Conservation (phyloP, 2,329 filamentous ascomycete species). For the Thermomyces lanuginosus region DNA sequence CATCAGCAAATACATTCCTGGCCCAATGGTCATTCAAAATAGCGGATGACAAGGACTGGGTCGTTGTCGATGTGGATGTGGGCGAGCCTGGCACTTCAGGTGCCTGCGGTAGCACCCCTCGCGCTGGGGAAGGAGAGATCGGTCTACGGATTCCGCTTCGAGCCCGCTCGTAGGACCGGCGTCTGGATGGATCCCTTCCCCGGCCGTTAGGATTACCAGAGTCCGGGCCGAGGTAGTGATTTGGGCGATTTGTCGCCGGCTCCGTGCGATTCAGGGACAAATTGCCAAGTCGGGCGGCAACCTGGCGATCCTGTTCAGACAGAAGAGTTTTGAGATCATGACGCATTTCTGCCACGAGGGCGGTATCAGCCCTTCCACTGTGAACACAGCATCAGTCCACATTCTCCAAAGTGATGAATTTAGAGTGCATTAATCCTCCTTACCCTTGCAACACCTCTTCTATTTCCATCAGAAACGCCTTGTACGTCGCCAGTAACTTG, state of each 20-base stretch:
- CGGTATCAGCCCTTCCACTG: conserved; percentile 14
- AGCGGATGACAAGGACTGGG: conserved; percentile 15
- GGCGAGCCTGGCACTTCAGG: conserved; percentile 21
- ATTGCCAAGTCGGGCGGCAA: conserved; percentile 13
- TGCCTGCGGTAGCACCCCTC: conserved; percentile 12
- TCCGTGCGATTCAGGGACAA: conserved; percentile 12
- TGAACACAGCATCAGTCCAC: conserved; percentile 6
- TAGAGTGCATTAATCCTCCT: too few species aligned
- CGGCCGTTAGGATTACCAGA: conserved; percentile 13
- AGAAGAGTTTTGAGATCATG: conserved; percentile 14
- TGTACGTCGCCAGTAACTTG: conserved; percentile 35
- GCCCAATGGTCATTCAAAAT: conserved; percentile 26
- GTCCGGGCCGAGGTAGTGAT: too few species aligned
- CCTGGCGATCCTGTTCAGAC: conserved; percentile 14
- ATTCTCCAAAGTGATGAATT: conserved; percentile 2
- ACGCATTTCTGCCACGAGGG: conserved; percentile 13
- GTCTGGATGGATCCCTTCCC: conserved; percentile 14
- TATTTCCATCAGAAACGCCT: conserved; percentile 32
- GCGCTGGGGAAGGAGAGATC: conserved; percentile 14
- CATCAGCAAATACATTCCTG: conserved; percentile 20
- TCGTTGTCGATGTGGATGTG: conserved; percentile 16
- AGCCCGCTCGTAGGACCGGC: conserved; percentile 21
- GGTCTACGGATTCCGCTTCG: conserved; percentile 14
- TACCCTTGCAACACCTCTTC: conserved; percentile 32
- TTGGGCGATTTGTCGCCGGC: conserved; percentile 13